Evolutionary conservation across 768 basidiomycete species (phyloP), one percentile per base, ranked within the genome.

Genomic region (Psilocybe azurescens): DNA sequence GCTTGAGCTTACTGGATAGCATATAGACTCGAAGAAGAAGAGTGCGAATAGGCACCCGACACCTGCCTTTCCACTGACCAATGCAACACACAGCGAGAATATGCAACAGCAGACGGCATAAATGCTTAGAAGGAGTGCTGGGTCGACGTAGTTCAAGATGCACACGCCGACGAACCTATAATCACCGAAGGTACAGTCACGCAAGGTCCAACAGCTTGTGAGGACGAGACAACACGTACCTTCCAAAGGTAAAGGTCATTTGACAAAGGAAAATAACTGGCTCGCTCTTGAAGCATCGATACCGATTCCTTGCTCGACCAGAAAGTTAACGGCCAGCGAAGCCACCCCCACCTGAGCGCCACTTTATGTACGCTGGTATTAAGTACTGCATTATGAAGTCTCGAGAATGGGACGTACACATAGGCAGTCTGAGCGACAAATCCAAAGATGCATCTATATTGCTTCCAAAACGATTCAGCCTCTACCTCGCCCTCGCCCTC

Each of bases 11-110:
- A 84, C 85, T 5, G 87, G 87, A 65, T 88, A 89, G 67, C 89
- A 90, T 61, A 91, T 90, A 32, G 88, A 89, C 73, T 90, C 89
- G 70, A 89, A 89, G 79, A 88, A 89, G 80, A 90, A 89, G 58
- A 91, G 74, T 58, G 78, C 70, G 69, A 89, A 90, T 38, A 91
- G 70, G 74, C 83, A 88, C 9, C 78, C 84, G 46, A 91, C 75
- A 36, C 85, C 90, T 4, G 81, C 75, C 56, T 77, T 75, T 13
- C 89, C 87, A 7, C 79, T 75, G 7, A 85, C 70, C 28, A 82
- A 77, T 9, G 86, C 79, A 51, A 84, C 76, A 53, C 82, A 74
- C 59, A 90, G 69, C 55, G 79, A 77, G 69, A 89, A 87, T 33
- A 83, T 49, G 41, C 75, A 78, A 70, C 87, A 89, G 30, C 73